These are phyloP conservation scores for Ambrosiella beaveri DNA, from an alignment of 2,329 filamentous ascomycete species.

Conservation along the genomic window DNA sequence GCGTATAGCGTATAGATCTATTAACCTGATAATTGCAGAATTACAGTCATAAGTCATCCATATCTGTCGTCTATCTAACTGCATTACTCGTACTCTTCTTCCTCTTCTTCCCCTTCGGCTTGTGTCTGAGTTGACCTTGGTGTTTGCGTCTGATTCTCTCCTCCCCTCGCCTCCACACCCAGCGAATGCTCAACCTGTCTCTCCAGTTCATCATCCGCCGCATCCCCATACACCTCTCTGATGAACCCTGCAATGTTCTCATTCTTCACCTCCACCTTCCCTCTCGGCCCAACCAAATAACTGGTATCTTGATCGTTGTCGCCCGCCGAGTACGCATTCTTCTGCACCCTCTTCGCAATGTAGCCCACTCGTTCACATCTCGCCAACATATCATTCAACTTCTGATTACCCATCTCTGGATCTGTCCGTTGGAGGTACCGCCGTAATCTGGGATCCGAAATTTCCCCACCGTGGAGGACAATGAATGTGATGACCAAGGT, in stretches of 20 bases:
- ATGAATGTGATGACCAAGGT: slow-evolving; percentile 66
- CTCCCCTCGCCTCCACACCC: slow-evolving; percentile 26
- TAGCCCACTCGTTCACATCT: slow-evolving; percentile 72
- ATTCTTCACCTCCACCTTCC: slow-evolving; percentile 69
- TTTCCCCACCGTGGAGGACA: slow-evolving; percentile 49
- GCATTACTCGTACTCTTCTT: neutral
- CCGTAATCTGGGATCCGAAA: slow-evolving; percentile 64
- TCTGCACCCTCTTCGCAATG: slow-evolving; percentile 56
- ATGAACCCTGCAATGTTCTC: slow-evolving; percentile 58
- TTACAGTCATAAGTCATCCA: too few species aligned
- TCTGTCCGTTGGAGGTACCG: slow-evolving; percentile 61
- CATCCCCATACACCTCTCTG: slow-evolving; percentile 38
- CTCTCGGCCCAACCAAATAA: slow-evolving; percentile 71
- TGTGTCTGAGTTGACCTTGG: slow-evolving; percentile 1
- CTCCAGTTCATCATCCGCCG: slow-evolving; percentile 34
- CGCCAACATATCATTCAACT: slow-evolving; percentile 57
- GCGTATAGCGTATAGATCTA: neutral
- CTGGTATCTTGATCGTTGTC: slow-evolving; percentile 54
- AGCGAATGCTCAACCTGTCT: slow-evolving; percentile 44
- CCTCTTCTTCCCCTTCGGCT: slow-evolving; percentile 3
- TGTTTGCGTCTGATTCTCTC: slow-evolving; percentile 16
- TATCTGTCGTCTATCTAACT: neutral
- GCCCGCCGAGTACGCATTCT: slow-evolving; percentile 22
- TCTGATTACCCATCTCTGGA: slow-evolving; percentile 56
- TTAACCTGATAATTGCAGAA: too few species aligned